These are phyloP conservation scores for Botryotinia calthae DNA, from an alignment of 2,329 filamentous ascomycete genomes.

Conservation along the genomic window DNA sequence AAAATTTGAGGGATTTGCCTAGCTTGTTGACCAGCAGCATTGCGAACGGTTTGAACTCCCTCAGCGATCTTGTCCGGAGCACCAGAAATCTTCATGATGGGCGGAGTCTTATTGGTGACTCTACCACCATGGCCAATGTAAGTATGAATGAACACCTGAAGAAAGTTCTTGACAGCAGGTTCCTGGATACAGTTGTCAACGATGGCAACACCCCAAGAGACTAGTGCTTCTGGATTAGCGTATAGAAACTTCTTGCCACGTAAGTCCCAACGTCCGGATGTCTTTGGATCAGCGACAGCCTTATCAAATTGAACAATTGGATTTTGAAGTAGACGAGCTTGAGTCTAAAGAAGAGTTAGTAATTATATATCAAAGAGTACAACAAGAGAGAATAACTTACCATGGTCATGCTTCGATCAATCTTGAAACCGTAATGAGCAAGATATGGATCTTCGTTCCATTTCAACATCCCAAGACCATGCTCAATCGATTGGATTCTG, in stretches of 20 bases:
- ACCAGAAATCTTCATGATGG: slow-evolving; percentile 38
- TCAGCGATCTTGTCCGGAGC: slow-evolving; percentile 23
- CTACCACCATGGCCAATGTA: slow-evolving; percentile 62
- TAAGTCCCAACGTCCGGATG: slow-evolving; percentile 80
- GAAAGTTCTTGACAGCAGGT: slow-evolving; percentile 50
- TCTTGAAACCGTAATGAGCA: slow-evolving; percentile 67
- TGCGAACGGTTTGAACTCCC: slow-evolving; percentile 23
- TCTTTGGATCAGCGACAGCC: slow-evolving; percentile 56
- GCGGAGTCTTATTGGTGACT: slow-evolving; percentile 47
- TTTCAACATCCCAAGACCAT: slow-evolving; percentile 63
- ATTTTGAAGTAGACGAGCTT: slow-evolving; percentile 67
- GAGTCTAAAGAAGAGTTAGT: slow-evolving; percentile 44
- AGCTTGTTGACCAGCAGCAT: slow-evolving; percentile 26
- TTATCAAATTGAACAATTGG: slow-evolving; percentile 66
- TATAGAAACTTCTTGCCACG: slow-evolving; percentile 74
- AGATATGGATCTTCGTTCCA: slow-evolving; percentile 71
- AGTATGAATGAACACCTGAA: slow-evolving; percentile 58
- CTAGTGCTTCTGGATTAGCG: slow-evolving; percentile 60
- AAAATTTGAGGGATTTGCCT: slow-evolving; percentile 63
- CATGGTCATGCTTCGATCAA: slow-evolving; percentile 62
- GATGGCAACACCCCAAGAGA: slow-evolving; percentile 72
- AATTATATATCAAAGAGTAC: neutral
- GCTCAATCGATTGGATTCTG: slow-evolving; percentile 66
- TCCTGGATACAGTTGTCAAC: slow-evolving; percentile 55
- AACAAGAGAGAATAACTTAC: slow-evolving; percentile 29